phyloP scores from a whole-genome alignment of 2,329 filamentous ascomycete species.

The Plenodomus tracheiphilus region DNA sequence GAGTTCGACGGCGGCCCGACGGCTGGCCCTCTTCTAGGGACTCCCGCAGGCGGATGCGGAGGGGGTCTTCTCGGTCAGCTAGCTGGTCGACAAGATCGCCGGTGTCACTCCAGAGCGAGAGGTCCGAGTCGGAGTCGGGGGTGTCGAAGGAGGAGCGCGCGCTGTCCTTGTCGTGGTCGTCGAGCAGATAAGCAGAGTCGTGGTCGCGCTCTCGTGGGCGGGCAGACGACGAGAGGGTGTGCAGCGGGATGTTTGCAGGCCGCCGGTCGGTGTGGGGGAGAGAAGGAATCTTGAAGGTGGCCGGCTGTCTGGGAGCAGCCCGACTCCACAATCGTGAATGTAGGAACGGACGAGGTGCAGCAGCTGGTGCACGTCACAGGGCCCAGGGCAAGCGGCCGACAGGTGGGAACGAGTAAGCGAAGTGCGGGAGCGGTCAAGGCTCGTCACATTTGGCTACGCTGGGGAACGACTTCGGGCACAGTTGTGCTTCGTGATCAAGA shows the following conservation, averaged over 20 bases:
- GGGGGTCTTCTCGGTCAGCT: slow-evolving; percentile 78
- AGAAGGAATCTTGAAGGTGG: slow-evolving; percentile 78
- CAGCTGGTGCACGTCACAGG: slow-evolving; percentile 38
- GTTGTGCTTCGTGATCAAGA: slow-evolving; percentile 34
- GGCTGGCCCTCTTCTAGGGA: slow-evolving; percentile 67
- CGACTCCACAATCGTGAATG: slow-evolving; percentile 33
- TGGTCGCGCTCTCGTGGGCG: slow-evolving; percentile 35
- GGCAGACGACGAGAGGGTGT: slow-evolving; percentile 63
- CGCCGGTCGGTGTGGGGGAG: slow-evolving; percentile 64
- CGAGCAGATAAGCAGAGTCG: slow-evolving; percentile 46
- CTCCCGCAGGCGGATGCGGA: slow-evolving; percentile 69
- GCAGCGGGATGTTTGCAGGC: slow-evolving; percentile 86
- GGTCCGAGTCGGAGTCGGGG: slow-evolving; percentile 65
- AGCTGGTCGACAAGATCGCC: slow-evolving; percentile 93
- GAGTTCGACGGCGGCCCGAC: slow-evolving; percentile 45
- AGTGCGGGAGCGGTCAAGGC: slow-evolving; percentile 35
- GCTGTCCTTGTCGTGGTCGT: slow-evolving; percentile 55
- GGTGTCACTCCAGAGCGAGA: slow-evolving; percentile 89
- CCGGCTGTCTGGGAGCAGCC: slow-evolving; percentile 63
- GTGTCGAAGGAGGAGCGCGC: slow-evolving; percentile 58
- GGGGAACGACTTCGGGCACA: slow-evolving; percentile 23
- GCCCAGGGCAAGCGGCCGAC: slow-evolving; percentile 18
- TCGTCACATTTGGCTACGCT: slow-evolving; percentile 38
- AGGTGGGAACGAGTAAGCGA: slow-evolving; percentile 20
- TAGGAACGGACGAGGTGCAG: slow-evolving; percentile 28